phyloP scores from a whole-genome alignment of 257 asterid species.

The Petunia axillaris region DNA sequence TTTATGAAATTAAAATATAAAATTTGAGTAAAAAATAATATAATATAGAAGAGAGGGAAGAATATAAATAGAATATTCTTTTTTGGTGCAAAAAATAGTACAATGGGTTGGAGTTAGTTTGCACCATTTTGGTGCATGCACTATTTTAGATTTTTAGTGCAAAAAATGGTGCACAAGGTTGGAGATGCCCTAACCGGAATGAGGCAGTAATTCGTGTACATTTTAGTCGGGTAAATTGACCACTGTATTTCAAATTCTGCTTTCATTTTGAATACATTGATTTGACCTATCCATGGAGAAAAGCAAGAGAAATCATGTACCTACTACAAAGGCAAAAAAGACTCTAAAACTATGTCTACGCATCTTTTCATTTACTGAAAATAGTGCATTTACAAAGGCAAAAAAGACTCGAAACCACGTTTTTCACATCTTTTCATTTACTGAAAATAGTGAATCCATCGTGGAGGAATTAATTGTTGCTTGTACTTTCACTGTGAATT shows the following conservation, averaged over 20 bases:
- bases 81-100: too few species aligned
- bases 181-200: too few species aligned
- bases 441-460: not conserved
- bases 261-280: not conserved
- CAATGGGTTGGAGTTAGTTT: too few species aligned
- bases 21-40: too few species aligned
- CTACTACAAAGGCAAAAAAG: not conserved
- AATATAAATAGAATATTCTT: too few species aligned
- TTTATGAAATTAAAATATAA: too few species aligned
- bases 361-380: not conserved
- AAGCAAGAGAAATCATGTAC: not conserved
- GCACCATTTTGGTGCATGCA: too few species aligned
- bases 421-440: not conserved
- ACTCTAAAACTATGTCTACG: not conserved
- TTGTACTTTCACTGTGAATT: not conserved
- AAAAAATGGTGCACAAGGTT: too few species aligned
- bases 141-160: too few species aligned
- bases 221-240: not conserved
- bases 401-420: not conserved
- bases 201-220: too few species aligned
- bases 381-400: not conserved
- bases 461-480: not conserved
- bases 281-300: constrained; percentile 1
- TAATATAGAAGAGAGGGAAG: too few species aligned
- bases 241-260: not conserved